Evolutionary conservation across 1,284 basidiomycete species (phyloP).

Genomic region (Trichosporon sp.): DNA sequence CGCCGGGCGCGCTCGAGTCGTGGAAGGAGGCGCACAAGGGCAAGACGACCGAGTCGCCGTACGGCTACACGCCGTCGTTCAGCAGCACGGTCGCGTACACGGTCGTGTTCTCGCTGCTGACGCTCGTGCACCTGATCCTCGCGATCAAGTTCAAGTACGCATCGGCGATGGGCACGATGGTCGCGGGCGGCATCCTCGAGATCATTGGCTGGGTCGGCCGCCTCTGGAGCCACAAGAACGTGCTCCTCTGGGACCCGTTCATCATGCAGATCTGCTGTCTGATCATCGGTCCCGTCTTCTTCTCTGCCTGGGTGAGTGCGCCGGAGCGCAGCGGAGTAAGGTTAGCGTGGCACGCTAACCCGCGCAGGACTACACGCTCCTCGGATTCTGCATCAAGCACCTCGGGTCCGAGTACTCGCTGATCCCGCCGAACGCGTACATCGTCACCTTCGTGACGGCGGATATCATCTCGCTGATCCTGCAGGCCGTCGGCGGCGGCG

Average conservation of each 20-base stretch:
- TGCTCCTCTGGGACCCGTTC: conserved; percentile 31
- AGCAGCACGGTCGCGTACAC: conserved; percentile 25
- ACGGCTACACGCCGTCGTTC: conserved; percentile 33
- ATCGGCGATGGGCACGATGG: conserved; percentile 57
- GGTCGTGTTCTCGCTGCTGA: conserved; percentile 29
- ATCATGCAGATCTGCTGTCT: conserved; percentile 53
- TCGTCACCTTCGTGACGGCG: conserved; percentile 44
- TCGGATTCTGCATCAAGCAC: conserved; percentile 42
- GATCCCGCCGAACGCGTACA: conserved; percentile 39
- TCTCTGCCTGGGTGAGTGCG: conserved; percentile 27
- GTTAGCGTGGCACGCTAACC: neutral
- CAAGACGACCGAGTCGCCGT: conserved; percentile 22
- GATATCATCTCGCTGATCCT: conserved; percentile 49
- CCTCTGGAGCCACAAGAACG: conserved; percentile 32
- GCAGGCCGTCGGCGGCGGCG: conserved; percentile 50
- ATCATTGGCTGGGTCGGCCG: conserved; percentile 48
- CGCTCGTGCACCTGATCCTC: conserved; percentile 53
- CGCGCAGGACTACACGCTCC: conserved; percentile 35
- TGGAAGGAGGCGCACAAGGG: conserved; percentile 13
- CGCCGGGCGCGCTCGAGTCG: conserved; percentile 49
- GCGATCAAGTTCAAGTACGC: conserved; percentile 51
- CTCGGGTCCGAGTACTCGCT: conserved; percentile 43
- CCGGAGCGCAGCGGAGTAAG: conserved; percentile 30
- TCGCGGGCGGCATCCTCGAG: conserved; percentile 56
- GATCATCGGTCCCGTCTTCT: conserved; percentile 48